Conservation (phyloP, 768 basidiomycete species). For the Calocybe indica region DNA sequence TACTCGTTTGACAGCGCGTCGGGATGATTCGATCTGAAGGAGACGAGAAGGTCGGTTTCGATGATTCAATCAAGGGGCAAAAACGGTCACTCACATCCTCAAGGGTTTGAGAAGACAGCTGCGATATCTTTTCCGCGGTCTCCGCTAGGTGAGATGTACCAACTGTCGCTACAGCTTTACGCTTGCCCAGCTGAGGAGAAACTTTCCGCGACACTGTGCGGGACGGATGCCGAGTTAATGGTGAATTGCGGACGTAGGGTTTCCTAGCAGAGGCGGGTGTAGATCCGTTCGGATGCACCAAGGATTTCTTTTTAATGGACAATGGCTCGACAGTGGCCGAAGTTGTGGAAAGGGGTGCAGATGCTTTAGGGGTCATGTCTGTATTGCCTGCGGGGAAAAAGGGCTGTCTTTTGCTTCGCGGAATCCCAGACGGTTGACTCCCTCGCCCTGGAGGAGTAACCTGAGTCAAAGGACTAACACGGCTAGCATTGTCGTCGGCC, state of each 20-base stretch:
- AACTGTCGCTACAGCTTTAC: constrained; percentile 25
- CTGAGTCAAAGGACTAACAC: no score
- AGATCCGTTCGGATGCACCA: constrained; percentile 10
- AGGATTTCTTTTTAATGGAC: constrained; percentile 80
- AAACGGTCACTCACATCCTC: constrained; percentile 50
- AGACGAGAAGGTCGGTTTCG: constrained; percentile 2
- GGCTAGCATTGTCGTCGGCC: constrained; percentile 33
- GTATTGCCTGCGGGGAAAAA: constrained; percentile 48
- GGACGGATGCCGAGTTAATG: constrained; percentile 40
- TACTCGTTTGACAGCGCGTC: constrained; percentile 69
- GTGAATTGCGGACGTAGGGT: constrained; percentile 43
- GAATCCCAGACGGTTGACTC: constrained; percentile 42
- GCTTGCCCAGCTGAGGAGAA: constrained; percentile 46
- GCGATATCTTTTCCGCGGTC: constrained; percentile 39
- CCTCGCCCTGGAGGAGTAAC: constrained; percentile 10
- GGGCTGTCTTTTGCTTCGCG: constrained; percentile 67
- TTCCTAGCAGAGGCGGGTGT: constrained; percentile 35
- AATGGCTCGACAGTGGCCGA: constrained; percentile 61
- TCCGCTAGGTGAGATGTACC: constrained; percentile 26
- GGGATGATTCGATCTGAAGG: constrained; percentile 62
- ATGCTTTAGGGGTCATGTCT: constrained; percentile 48
- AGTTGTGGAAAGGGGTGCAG: constrained; percentile 21
- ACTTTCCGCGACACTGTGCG: constrained; percentile 42
- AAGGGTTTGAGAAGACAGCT: constrained; percentile 46
- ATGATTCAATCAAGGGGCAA: neutral